Evolutionary conservation across 2,329 filamentous ascomycete genomes (phyloP), one percentile per base, ranked within the genome.

Genomic region (Hypoxylon sp.): DNA sequence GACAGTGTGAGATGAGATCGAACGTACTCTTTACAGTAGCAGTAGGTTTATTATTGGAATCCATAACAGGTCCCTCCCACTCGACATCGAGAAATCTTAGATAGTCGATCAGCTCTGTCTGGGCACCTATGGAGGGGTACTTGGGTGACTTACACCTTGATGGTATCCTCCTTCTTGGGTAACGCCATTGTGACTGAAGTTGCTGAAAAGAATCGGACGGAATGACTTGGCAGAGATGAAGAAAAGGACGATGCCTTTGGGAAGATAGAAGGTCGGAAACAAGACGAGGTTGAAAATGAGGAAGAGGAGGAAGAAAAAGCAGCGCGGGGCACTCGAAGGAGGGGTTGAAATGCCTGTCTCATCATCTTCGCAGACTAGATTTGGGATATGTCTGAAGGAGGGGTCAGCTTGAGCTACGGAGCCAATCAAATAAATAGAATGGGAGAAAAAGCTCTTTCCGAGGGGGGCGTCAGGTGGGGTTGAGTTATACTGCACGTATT

Each of bases 1-100:
- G 49, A 7, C 8, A 48, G 22, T 16, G n/a, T 58, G 54, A 28
- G 24, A 55, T 40, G 52, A 58, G 28, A 33, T 33, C 56, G 58
- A 63, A 68, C 87, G 84, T 85, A 92, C 91, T 77, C 82, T 88
- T 82, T 69, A 89, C 79, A 52, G 80, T 77, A 28, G 80, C 71
- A 70, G 87, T 90, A 72, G 85, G 80, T 65, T 79, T 78, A 78
- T 80, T 82, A 79, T 84, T 82, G n/a, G n/a, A n/a, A 78, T 91
- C 82, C 72, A 96, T 73, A 78, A 88, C 84, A 70, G 91, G 91
- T 71, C 91, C 92, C 77, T 88, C 84, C 91, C 90, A 93, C 78
- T 84, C 78, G 67, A 91, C 77, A 69, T 94, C 90, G 83, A 95
- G 93, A 52, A 67, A 68, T 12, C 65, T 38, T 69, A 56, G 61